A percentile compares a stretch with the other conserved stretches of the same genome.
Evolutionary conservation across 192 early-diverging fungal genomes (phyloP).

Genomic region (Mortierella claussenii): DNA sequence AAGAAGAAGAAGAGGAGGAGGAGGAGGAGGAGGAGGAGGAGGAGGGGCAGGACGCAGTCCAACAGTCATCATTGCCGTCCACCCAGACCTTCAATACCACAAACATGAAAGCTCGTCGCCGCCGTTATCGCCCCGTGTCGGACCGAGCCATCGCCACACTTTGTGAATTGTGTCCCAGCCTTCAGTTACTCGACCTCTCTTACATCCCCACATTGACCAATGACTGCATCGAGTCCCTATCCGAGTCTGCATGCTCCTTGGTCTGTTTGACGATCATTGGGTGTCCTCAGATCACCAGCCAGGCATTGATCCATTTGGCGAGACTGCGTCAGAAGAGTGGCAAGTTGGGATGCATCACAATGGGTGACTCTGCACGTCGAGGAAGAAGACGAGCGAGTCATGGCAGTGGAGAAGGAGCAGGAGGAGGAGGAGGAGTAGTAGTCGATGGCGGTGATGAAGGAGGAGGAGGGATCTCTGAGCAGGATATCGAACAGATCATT

Average conservation of each 20-base stretch:
- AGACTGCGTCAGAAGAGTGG: conserved; percentile 37
- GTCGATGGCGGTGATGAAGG: not conserved
- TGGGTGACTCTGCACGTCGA: too few relatives aligned
- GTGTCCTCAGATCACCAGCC: conserved; percentile 51
- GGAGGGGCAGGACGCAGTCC: not conserved
- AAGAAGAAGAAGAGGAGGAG: not conserved
- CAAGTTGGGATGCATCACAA: too few relatives aligned
- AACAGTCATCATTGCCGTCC: too few relatives aligned
- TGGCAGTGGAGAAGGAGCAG: not conserved
- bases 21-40: not conserved
- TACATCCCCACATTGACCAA: conserved; percentile 50
- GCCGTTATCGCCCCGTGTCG: conserved; percentile 4
- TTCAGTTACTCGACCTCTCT: conserved; percentile 54
- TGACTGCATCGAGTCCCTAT: conserved; percentile 43
- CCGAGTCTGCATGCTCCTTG: conserved; percentile 31
- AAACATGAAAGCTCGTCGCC: not conserved
- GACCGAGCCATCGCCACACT: conserved; percentile 33
- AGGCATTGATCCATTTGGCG: conserved; percentile 40
- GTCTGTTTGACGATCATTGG: conserved; percentile 58
- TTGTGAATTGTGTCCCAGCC: conserved; percentile 40
- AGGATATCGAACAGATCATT: conserved; percentile 57
- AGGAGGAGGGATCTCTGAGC: conserved; percentile 45
- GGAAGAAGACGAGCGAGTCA: too few relatives aligned
- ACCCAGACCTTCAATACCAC: too few relatives aligned
- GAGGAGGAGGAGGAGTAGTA: not conserved